Evolutionary conservation across 192 early-diverging fungal species (phyloP).

Genomic region (Coemansia sp.): DNA sequence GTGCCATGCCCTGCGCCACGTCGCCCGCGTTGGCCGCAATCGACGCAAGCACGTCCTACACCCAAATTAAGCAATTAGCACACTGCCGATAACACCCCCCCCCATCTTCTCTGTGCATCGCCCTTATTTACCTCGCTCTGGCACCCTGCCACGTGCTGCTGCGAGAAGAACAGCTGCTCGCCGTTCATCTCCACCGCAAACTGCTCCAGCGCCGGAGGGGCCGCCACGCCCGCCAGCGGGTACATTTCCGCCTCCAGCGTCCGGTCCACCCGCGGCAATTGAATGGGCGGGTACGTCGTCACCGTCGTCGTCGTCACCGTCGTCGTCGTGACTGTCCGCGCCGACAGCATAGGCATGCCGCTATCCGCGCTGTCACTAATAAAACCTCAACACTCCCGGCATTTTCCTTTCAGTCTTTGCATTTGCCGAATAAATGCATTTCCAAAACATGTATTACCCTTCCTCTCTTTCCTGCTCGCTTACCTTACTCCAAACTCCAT

Average conservation of each 20-base stretch:
- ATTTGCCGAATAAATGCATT: no score
- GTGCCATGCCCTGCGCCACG: background rate
- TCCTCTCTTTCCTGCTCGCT: no score
- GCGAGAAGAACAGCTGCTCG: conserved; percentile 63
- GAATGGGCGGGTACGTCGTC: conserved; percentile 72
- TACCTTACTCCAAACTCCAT: no score
- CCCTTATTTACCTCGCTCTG: conserved; percentile 4
- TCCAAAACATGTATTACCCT: no score
- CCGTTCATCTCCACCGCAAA: conserved; percentile 79
- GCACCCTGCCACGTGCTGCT: conserved; percentile 39
- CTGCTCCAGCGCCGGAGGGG: conserved; percentile 72
- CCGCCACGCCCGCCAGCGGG: conserved; percentile 68
- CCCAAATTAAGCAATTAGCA: background rate
- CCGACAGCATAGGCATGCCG: conserved; percentile 39
- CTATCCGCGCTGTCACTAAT: no score
- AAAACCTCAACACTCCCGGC: no score
- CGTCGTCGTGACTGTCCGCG: conserved; percentile 62
- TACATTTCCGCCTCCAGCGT: conserved; percentile 59
- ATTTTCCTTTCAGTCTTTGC: no score
- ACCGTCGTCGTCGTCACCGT: conserved; percentile 79
- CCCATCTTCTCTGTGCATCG: no score
- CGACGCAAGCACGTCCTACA: conserved; percentile 28
- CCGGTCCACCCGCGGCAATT: conserved; percentile 57
- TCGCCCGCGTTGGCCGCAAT: conserved; percentile 8
- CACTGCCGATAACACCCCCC: no score